Base-by-base conservation (phyloP, 495 filamentous ascomycete genomes). In the Cenococcum geophilum region DNA sequence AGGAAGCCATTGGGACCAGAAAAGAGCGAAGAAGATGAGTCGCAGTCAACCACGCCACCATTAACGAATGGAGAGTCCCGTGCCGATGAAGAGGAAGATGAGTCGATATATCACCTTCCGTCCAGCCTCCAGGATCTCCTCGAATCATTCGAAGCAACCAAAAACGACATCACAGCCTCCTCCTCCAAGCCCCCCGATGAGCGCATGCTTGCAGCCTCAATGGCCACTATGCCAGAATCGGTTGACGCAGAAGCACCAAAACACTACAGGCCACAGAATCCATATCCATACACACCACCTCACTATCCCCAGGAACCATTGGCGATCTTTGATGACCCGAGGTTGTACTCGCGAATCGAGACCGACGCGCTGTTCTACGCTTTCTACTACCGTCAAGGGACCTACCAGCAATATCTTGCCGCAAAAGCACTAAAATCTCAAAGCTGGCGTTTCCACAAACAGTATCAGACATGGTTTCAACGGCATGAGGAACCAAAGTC, bases 381-480 rank as follows among this genome's bases (percentile, higher is more conserved):
- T 55, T 98, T 98, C 75, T 98, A 98, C 77, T 98, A 98, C 77
- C 88, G 92, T 22, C 93, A 98, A 68, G 90, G 89, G 20, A 89
- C 91, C 0, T 93, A 96, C 70, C 91, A 97, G 70, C 93, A 98
- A 71, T 97, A 91, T 68, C 79, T 98, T n/a, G 89, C 93, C 0
- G 93, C 95, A 5, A 96, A 95, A 74, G 89, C 93, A 20, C 76
- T 98, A 35, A 97, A 97, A 70, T 86, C 88, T 62, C 92, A 97
- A 74, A 97, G 93, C 71, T 98, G 93, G 93, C 81, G 93, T 35
- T 98, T 98, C 74, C 93, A 98, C 73, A 98, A 97, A 76, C 93
- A 97, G 72, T 98, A 97, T 71, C 93, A 98, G 72, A 98, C 93
- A 10, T 98, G 93, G 93, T 98, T 98, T 64, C 93, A 98, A 74